phyloP scores from a whole-genome alignment of 148 eudicot species.

The Salicornia ramosissima region DNA sequence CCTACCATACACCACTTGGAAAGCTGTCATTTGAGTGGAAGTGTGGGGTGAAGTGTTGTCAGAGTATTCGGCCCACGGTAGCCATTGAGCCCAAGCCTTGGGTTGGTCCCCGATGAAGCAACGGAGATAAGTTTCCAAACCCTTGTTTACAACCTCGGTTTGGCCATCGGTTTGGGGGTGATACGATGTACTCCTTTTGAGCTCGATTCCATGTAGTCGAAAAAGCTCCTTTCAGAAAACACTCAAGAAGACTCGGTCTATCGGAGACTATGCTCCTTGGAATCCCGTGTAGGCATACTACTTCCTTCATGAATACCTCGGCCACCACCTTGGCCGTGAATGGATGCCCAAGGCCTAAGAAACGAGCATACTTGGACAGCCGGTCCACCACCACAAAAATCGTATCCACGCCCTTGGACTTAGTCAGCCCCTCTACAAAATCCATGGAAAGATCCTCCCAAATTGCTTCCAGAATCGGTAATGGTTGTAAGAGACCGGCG shows the following conservation, averaged over 20 bases:
- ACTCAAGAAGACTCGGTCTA: too few species aligned
- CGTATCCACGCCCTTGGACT: background rate
- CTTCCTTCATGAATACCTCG: background rate
- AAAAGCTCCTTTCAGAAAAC: too few species aligned
- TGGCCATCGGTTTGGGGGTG: too few species aligned
- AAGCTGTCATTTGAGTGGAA: background rate
- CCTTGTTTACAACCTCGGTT: too few species aligned
- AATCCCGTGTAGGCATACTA: background rate
- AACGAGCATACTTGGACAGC: background rate
- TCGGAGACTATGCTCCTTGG: too few species aligned
- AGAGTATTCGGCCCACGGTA: background rate
- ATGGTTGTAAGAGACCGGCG: background rate
- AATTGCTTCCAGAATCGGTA: background rate
- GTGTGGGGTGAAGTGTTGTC: background rate
- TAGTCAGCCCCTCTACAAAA: background rate
- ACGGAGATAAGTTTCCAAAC: too few species aligned
- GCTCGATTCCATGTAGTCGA: too few species aligned
- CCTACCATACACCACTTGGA: too few species aligned
- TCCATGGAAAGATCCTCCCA: background rate
- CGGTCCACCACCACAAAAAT: background rate
- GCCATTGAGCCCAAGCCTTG: too few species aligned
- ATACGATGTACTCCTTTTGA: background rate
- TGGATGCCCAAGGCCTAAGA: background rate
- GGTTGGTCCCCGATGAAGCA: too few species aligned
- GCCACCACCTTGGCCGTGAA: background rate